phyloP scores from a whole-genome alignment of 768 basidiomycete genomes.

The Galerina marginata region DNA sequence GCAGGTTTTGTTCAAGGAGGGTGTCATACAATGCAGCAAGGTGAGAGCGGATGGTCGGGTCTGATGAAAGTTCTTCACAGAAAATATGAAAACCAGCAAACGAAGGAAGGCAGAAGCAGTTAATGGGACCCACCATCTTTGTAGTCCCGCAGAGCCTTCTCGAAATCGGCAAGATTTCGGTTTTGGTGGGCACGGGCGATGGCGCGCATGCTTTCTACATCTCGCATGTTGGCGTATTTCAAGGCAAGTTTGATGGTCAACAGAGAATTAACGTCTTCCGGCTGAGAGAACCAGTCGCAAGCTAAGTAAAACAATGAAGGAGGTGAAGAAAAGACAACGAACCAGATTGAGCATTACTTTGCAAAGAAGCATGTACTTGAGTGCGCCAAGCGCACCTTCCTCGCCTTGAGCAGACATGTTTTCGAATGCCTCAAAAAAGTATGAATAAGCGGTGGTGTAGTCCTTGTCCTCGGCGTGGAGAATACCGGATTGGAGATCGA shows the following conservation, averaged over 20 bases:
- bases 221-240: constrained; percentile 85
- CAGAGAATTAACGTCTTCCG: constrained; percentile 91
- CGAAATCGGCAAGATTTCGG: constrained; percentile 88
- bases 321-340: constrained; percentile 34
- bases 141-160: constrained; percentile 86
- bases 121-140: constrained; percentile 61
- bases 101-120: neutral
- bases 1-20: constrained; percentile 91
- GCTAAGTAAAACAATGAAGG: neutral
- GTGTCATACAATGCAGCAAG: constrained; percentile 95
- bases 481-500: constrained; percentile 67
- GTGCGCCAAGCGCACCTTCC: constrained; percentile 74
- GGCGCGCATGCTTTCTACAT: constrained; percentile 95
- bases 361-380: constrained; percentile 98
- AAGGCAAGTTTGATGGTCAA: constrained; percentile 85
- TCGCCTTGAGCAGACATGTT: constrained; percentile 78
- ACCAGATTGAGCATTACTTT: constrained; percentile 98
- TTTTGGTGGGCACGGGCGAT: constrained; percentile 94
- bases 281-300: constrained; percentile 47
- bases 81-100: neutral
- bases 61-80: constrained; percentile 84
- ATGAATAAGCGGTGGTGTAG: constrained; percentile 95
- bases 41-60: constrained; percentile 95
- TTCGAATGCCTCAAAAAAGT: constrained; percentile 98
- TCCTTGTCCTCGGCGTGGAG: constrained; percentile 98